Evolutionary conservation across 2,329 filamentous ascomycete genomes (phyloP), one percentile per base, ranked within the genome.

Genomic region (Aspergillus pseudoviridinutans): DNA sequence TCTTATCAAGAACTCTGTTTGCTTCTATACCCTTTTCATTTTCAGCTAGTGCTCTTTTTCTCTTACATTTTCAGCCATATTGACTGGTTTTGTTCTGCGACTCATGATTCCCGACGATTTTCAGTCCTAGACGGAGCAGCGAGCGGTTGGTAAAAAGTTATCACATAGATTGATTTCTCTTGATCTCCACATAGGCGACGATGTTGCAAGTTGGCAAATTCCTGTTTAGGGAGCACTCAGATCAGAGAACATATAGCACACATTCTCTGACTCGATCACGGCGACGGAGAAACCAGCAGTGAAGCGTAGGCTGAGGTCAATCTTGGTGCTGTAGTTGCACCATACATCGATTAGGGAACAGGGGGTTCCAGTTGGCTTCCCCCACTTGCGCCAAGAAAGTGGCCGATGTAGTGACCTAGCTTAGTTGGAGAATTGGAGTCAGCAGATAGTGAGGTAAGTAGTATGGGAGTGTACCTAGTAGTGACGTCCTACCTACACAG

Each of bases 371-470:
- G 10, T 35, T 35, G 32, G 32, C 12, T 3, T 0, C 56, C 56
- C 53, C 60, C 58, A 61, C 60, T 62, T 49, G 49, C 27, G 61
- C 61, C 61, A 64, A 62, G 61, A 50, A 61, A 49, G 25, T 2
- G 38, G 35, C 17, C 10, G 4, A 32, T 17, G 9, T 12, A 54
- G 38, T 29, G 49, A 35, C 51, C 24, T 32, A 38, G 50, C 54
- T 22, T 38, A 50, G 49, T 52, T 27, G 49, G 28, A 51, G 51
- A 35, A 27, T 49, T 28, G 8, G n/a, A 32, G 46, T 50, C 28
- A 20, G 47, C 46, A 42, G 35, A 38, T 54, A 35, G 49, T 55
- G 54, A 59, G 54, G 57, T 57, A 60, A 38, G n/a, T 24, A 22
- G n/a, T n/a, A n/a, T n/a, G n/a, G n/a, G n/a, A n/a, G n/a, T n/a